Percentiles rank a stretch among this genome's conserved stretches.
phyloP scores from a whole-genome alignment of 129 eudicot species.

The Flaveria trinervia region DNA sequence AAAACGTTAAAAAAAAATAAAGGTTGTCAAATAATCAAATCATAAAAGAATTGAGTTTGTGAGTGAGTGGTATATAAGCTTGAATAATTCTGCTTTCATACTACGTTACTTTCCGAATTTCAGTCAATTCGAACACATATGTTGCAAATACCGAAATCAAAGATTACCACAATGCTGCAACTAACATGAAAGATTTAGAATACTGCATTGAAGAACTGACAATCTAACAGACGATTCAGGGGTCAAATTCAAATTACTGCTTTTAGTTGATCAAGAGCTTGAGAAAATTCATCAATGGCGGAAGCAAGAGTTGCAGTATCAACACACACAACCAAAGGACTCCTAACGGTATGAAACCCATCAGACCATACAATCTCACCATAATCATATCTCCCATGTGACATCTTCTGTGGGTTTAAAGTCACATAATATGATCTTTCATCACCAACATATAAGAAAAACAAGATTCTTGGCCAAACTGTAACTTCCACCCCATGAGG shows the following conservation, averaged over 20 bases:
- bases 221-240: slow-evolving; percentile 20
- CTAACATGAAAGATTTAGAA: slow-evolving; percentile 11
- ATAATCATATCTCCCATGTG: slow-evolving; percentile 66
- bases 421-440: slow-evolving; percentile 52
- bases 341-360: slow-evolving; percentile 62
- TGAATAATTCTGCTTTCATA: too few species aligned
- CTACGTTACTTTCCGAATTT: neutral
- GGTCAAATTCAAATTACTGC: slow-evolving; percentile 14
- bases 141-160: slow-evolving; percentile 2
- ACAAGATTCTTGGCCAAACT: slow-evolving; percentile 68
- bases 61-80: too few species aligned
- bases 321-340: slow-evolving; percentile 63
- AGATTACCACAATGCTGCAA: neutral
- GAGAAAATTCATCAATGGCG: slow-evolving; percentile 22
- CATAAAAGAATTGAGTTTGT: too few species aligned
- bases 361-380: slow-evolving; percentile 82
- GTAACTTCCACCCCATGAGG: slow-evolving; percentile 69
- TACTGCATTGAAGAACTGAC: slow-evolving; percentile 11
- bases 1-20: too few species aligned
- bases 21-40: too few species aligned
- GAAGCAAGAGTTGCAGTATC: slow-evolving; percentile 31
- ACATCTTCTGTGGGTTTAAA: slow-evolving; percentile 49
- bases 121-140: slow-evolving; percentile 16
- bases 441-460: slow-evolving; percentile 47
- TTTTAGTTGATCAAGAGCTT: slow-evolving; percentile 3